Base-by-base conservation (phyloP, 352 stramenopile genomes). In the Phytophthora aleatoria region DNA sequence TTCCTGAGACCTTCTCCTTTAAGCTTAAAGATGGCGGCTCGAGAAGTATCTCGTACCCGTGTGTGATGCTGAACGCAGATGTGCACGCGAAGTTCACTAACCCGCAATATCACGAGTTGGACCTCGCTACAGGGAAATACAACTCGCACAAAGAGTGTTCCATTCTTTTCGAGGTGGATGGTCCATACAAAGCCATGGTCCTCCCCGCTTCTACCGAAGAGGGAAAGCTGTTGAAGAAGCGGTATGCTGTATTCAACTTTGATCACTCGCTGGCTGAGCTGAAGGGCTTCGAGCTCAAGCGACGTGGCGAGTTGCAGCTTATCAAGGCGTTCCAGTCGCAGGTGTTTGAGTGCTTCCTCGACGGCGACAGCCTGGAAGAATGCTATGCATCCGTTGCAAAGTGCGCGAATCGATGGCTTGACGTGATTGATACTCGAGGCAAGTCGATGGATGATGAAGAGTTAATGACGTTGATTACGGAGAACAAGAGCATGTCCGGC, bases 151-250 rank as follows among this genome's bases (percentile, higher is more conserved):
- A 87, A 24, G 97, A 99, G 65, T 99, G 97, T 64, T 99, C 95
- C 8, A 99, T 99, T 67, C 97, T 99, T 61, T 99, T 99, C 68
- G 98, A 99, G 77, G 88, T 99, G 8, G 98, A 99, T 77, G 98
- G 98, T 2, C 97, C 98, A 10, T 99, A 99, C 68, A 93, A 92
- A 51, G 96, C 89, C 30, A 99, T 99, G 98, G 96, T 99, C 31
- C 72, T 99, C 13, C 98, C 98, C 7, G 95, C 97, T 15, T 99
- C 94, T 35, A 99, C 97, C 0, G 97, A 99, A 76, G 98, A 99
- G 81, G 98, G 98, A 20, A 98, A 97, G 45, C 76, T 99, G 16
- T 71, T 99, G 28, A 99, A 99, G 73, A 99, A 99, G 73, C 90
- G 97, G 20, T 97, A 95, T 51, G 86, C 86, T n/a, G 86, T 95